These are phyloP conservation scores for Clausena lansium DNA, from an alignment of 345 rosid species.

Conservation along the genomic window DNA sequence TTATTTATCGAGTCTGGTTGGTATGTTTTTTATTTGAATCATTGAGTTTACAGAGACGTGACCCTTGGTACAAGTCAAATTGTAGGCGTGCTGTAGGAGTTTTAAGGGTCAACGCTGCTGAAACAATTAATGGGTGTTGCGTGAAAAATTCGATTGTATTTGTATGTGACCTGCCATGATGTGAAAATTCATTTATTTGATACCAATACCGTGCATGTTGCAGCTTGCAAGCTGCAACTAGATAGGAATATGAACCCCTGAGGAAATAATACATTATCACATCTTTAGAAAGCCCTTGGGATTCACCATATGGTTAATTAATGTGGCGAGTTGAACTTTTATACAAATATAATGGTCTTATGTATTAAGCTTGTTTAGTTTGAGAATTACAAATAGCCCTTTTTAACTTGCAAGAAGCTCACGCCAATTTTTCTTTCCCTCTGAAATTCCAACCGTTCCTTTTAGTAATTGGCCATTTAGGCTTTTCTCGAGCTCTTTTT, in stretches of 20 bases:
- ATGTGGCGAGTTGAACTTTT: background rate
- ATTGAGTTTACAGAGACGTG: background rate
- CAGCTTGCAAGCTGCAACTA: background rate
- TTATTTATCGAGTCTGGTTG: background rate
- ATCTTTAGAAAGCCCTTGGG: background rate
- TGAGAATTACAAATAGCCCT: background rate
- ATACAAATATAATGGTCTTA: too few species aligned
- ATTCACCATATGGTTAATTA: background rate
- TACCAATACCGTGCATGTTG: background rate
- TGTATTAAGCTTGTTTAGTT: background rate
- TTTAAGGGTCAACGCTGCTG: background rate
- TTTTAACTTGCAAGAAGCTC: too few species aligned
- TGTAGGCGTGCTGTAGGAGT: background rate
- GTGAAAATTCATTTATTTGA: background rate
- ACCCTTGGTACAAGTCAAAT: background rate
- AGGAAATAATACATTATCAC: background rate
- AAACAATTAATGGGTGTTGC: background rate
- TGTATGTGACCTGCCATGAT: background rate
- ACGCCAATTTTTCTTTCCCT: too few species aligned
- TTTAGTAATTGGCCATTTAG: too few species aligned
- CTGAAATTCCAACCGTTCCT: too few species aligned
- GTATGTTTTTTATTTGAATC: background rate
- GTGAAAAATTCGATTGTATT: too few species aligned
- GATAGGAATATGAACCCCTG: background rate
- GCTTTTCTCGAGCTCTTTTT: too few species aligned